Evolutionary conservation across 805 yeast species (phyloP).

Genomic region (Sugiyamaella qingdaonensis): DNA sequence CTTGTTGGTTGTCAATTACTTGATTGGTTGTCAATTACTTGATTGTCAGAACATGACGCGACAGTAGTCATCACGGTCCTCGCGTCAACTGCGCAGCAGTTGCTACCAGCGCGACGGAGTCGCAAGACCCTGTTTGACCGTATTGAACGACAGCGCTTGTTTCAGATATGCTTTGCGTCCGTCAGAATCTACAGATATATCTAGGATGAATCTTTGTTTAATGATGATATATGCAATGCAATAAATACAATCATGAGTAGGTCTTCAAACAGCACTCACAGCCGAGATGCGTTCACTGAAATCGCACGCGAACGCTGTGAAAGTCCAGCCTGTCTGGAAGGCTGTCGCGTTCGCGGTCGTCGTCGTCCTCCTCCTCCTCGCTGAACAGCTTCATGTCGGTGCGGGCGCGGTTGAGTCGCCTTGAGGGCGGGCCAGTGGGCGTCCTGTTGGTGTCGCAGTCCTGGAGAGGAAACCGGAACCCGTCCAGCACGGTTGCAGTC

Average conservation of each 20-base stretch:
- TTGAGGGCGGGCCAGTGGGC: conserved; percentile 13
- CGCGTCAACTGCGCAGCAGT: too few relatives aligned
- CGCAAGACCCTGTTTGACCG: too few relatives aligned
- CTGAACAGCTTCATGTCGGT: not conserved
- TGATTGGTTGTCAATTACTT: too few relatives aligned
- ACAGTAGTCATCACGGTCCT: too few relatives aligned
- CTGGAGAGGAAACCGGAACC: conserved; percentile 18
- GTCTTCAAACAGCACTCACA: too few relatives aligned
- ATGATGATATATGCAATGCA: conserved; percentile 1
- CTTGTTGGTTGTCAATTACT: too few relatives aligned
- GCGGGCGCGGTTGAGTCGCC: not conserved
- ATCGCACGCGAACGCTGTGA: not conserved
- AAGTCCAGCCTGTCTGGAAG: not conserved
- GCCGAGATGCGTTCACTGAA: not conserved
- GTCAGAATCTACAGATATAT: too few relatives aligned
- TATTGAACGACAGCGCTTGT: too few relatives aligned
- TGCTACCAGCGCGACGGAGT: too few relatives aligned
- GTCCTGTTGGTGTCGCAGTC: conserved; percentile 14
- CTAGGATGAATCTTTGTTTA: too few relatives aligned
- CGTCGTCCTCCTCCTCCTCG: not conserved
- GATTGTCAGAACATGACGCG: too few relatives aligned
- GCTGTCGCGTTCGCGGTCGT: not conserved
- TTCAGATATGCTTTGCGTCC: too few relatives aligned
- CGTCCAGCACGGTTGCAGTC: not conserved
- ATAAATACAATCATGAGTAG: not conserved